phyloP scores from a whole-genome alignment of 2,329 filamentous ascomycete species.

The Hypoxylon sp. region DNA sequence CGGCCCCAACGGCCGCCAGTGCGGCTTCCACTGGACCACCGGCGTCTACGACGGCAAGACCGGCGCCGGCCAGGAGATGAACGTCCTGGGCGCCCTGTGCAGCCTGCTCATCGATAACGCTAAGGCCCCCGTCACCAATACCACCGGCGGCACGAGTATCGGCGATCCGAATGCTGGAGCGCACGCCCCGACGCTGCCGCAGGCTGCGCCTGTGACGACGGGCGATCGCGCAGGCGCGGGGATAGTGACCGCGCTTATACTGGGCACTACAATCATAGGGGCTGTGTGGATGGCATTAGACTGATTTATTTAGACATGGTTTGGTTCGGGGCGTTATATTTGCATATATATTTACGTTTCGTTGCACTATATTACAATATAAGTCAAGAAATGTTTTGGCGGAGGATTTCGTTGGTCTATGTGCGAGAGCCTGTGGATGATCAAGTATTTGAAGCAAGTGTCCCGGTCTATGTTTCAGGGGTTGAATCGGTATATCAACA shows the following conservation, averaged over 20 bases:
- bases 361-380: slow-evolving; percentile 2
- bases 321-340: neutral
- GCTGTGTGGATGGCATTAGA: slow-evolving; percentile 46
- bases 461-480: neutral
- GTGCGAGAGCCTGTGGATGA: neutral
- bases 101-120: slow-evolving; percentile 57
- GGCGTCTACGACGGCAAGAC: slow-evolving; percentile 62
- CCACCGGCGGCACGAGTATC: slow-evolving; percentile 59
- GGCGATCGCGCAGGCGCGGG: slow-evolving; percentile 51
- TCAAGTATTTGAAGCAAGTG: neutral
- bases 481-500: neutral
- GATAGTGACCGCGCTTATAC: slow-evolving; percentile 47
- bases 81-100: slow-evolving; percentile 63
- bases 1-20: slow-evolving; percentile 59
- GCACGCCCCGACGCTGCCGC: slow-evolving; percentile 5
- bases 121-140: slow-evolving; percentile 54
- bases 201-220: slow-evolving; percentile 41
- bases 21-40: slow-evolving; percentile 65
- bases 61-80: slow-evolving; percentile 66
- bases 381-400: neutral
- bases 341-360: neutral
- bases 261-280: slow-evolving; percentile 40
- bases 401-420: neutral
- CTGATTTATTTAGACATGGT: slow-evolving; percentile 19
- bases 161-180: slow-evolving; percentile 50